Percentiles rank a stretch among this genome's conserved stretches.
These are phyloP conservation scores for Ploettnerulaceae sp. DNA, from an alignment of 2,329 filamentous ascomycete genomes.

Conservation along the genomic window DNA sequence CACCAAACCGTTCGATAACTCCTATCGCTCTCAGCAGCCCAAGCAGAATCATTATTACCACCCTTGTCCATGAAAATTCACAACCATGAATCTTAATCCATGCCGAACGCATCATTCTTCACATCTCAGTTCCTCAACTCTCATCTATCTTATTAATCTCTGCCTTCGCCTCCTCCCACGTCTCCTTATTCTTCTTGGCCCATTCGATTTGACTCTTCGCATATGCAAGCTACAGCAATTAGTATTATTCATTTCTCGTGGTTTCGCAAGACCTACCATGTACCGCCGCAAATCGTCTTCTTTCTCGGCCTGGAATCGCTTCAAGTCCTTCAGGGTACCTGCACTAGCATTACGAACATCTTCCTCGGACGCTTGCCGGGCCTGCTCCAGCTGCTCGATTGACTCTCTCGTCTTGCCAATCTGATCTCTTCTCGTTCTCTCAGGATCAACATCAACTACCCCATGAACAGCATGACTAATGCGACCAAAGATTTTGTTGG, in stretches of 20 bases:
- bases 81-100: slow-evolving; percentile 8
- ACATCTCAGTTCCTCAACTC: slow-evolving; percentile 26
- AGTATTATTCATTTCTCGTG: slow-evolving; percentile 16
- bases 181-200: slow-evolving; percentile 67
- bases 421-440: slow-evolving; percentile 83
- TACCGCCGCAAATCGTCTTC: slow-evolving; percentile 90
- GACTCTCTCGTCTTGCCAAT: slow-evolving; percentile 95
- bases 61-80: too few species aligned
- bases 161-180: slow-evolving; percentile 67
- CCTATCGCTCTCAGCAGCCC: slow-evolving; percentile 9
- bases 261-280: slow-evolving; percentile 66
- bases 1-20: slow-evolving; percentile 16
- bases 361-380: slow-evolving; percentile 78
- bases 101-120: slow-evolving; percentile 8
- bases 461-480: slow-evolving; percentile 95
- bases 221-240: slow-evolving; percentile 57
- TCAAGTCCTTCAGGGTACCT: slow-evolving; percentile 83
- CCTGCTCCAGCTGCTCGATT: slow-evolving; percentile 81
- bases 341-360: slow-evolving; percentile 91
- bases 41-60: slow-evolving; percentile 17
- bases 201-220: slow-evolving; percentile 69
- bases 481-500: slow-evolving; percentile 88
- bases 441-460: slow-evolving; percentile 92
- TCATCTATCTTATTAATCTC: slow-evolving; percentile 65
- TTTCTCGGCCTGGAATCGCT: slow-evolving; percentile 91